A percentile compares a stretch with the other conserved stretches of the same genome.
Conservation (phyloP, 768 basidiomycete genomes). For the Dacryopinax spathularia region DNA sequence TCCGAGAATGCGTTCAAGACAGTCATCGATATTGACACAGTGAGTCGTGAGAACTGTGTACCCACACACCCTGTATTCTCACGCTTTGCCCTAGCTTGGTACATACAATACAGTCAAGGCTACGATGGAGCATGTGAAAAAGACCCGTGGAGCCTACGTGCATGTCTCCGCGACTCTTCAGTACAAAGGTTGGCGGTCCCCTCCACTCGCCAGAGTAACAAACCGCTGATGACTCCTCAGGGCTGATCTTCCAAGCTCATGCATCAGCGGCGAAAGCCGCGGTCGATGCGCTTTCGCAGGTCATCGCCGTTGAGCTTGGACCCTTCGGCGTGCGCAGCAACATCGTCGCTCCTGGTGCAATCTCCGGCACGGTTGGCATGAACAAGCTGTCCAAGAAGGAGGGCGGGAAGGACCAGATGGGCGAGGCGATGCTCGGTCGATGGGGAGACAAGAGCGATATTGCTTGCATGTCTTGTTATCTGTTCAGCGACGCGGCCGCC, state of each 20-base stretch:
- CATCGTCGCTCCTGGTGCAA: constrained; percentile 62
- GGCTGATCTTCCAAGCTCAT: constrained; percentile 75
- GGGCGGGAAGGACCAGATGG: constrained; percentile 10
- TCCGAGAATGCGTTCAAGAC: constrained; percentile 86
- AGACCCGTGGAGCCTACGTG: constrained; percentile 65
- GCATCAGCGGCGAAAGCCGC: constrained; percentile 92
- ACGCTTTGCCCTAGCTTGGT: constrained; percentile 46
- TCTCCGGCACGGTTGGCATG: constrained; percentile 56
- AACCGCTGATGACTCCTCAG: constrained; percentile 25
- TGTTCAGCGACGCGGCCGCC: constrained; percentile 13
- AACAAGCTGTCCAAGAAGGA: constrained; percentile 23
- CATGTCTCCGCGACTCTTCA: constrained; percentile 85
- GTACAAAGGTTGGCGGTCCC: constrained; percentile 43
- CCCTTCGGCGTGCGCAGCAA: constrained; percentile 88
- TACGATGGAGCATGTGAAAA: constrained; percentile 58
- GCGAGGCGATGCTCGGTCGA: constrained; percentile 1
- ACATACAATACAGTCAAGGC: constrained; percentile 93
- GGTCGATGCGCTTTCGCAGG: constrained; percentile 75
- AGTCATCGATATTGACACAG: constrained; percentile 87
- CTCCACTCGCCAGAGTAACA: not conserved
- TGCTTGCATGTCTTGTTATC: not conserved
- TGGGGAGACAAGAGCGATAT: constrained; percentile 2
- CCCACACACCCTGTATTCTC: not conserved
- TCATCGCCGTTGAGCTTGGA: constrained; percentile 85
- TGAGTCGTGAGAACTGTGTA: constrained; percentile 23